Base-by-base conservation (phyloP, 352 stramenopile species). In the Globisporangium emineosum region DNA sequence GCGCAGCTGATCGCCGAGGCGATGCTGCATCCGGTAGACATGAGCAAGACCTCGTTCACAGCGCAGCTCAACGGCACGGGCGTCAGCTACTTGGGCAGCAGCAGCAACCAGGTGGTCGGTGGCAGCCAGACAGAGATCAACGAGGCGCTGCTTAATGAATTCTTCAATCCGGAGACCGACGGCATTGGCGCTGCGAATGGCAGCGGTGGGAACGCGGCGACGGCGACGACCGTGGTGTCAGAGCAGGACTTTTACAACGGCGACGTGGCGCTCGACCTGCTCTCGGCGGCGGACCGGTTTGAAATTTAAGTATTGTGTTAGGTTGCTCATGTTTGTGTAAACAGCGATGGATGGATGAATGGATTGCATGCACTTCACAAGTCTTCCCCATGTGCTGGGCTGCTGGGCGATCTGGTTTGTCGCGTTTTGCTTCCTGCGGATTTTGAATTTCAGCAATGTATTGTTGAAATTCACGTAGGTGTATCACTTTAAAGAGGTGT, bases 241-340 rank as follows among this genome's bases (percentile, higher is more conserved):
- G 78, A 72, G 51, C 78, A 84, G 33, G 78, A 86, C 30, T 86
- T 86, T 40, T 86, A 86, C 68, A 86, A 72, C 65, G 61, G 58
- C 27, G 43, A 75, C 62, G 64, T 82, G 17, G 66, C 75, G 27
- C 70, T 82, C 50, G 76, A 82, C 60, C 60, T 82, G 43, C 64
- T 86, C 43, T 72, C 71, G 52, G 60, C 67, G 23, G 69, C 72
- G n/a, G 69, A 83, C 49, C 73, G 72, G 54, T 86, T 84, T 70
- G 78, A 86, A 55, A 86, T 86, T 55, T 86, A 77, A 75, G 55
- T 59, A 43, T 40, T 50, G 30, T 17, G n/a, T n/a, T n/a, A n/a
- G n/a, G 8, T 51, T 56, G 52, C 50, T 43, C 32, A 2, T 57
- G 32, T 52, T 60, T 43, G 50, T 49, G 45, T 21, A 60, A 57